Evolutionary conservation across 768 basidiomycete species (phyloP).

Genomic region (Vararia minispora): DNA sequence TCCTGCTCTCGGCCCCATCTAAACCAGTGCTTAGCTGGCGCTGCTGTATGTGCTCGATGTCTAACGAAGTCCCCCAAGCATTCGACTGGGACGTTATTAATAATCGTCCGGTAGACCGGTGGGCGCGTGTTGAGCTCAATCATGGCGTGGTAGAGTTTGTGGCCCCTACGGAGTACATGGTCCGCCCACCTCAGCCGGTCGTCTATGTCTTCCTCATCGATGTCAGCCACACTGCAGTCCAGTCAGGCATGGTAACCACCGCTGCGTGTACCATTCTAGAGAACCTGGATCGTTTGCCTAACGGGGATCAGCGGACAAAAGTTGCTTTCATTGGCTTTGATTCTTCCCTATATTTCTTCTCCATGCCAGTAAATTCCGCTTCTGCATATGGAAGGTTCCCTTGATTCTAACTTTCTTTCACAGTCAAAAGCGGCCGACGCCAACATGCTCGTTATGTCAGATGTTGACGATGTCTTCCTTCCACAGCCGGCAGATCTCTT

Average conservation of each 20-base stretch:
- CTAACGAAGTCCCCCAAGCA: conserved; percentile 92
- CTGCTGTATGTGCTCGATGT: conserved; percentile 96
- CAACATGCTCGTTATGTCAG: conserved; percentile 91
- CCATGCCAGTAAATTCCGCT: conserved; percentile 58
- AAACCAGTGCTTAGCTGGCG: too few relatives aligned
- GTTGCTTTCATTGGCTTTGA: conserved; percentile 88
- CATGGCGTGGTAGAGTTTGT: conserved; percentile 88
- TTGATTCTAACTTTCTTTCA: not conserved
- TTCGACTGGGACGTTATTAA: conserved; percentile 95
- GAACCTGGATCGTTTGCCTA: conserved; percentile 86
- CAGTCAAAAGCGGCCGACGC: conserved; percentile 65
- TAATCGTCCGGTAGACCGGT: conserved; percentile 90
- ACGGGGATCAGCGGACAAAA: conserved; percentile 86
- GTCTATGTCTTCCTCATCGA: conserved; percentile 96
- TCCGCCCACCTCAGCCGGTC: conserved; percentile 91
- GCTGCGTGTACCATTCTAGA: conserved; percentile 95
- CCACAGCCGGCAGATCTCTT: conserved; percentile 94
- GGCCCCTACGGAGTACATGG: conserved; percentile 98
- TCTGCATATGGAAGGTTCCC: too few relatives aligned
- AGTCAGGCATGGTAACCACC: conserved; percentile 95
- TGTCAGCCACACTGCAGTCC: conserved; percentile 82
- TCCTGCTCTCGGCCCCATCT: too few relatives aligned
- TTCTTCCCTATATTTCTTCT: conserved; percentile 90
- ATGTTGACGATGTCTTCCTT: conserved; percentile 92
- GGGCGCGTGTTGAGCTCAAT: conserved; percentile 87